phyloP scores from a whole-genome alignment of 2,329 filamentous ascomycete species.

The Colletotrichum sp. region DNA sequence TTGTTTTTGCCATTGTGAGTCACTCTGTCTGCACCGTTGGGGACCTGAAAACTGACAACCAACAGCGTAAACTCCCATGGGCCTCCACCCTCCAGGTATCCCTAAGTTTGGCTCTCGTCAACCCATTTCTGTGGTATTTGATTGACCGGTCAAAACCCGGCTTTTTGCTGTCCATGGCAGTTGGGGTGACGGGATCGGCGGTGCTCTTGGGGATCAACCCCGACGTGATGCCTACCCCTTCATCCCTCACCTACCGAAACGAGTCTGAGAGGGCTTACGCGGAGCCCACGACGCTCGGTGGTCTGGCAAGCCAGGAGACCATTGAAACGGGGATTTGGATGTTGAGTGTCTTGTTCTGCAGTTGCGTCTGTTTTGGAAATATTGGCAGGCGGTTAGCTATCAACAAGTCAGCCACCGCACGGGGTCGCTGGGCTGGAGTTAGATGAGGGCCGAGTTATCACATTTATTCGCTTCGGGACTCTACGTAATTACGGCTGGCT shows the following conservation, averaged over 20 bases:
- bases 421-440: constrained; percentile 44
- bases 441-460: background rate
- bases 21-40: background rate
- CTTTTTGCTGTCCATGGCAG: constrained; percentile 76
- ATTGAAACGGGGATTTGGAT: constrained; percentile 86
- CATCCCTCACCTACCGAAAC: constrained; percentile 40
- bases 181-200: constrained; percentile 77
- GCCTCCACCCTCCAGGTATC: constrained; percentile 94
- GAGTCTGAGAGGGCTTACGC: constrained; percentile 21
- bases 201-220: constrained; percentile 78
- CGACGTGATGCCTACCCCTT: constrained; percentile 75
- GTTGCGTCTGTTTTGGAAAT: constrained; percentile 94
- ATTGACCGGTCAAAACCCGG: constrained; percentile 90
- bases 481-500: too few relatives aligned
- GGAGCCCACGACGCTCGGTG: constrained; percentile 49
- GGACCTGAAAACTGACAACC: background rate
- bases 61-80: constrained; percentile 87
- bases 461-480: background rate
- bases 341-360: constrained; percentile 92
- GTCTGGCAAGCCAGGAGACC: constrained; percentile 65
- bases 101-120: constrained; percentile 85
- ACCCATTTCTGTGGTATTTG: constrained; percentile 94
- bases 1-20: constrained; percentile 78
- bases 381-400: constrained; percentile 83
- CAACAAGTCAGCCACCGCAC: constrained; percentile 44